Base-by-base conservation (phyloP, 345 rosid species). In the Citrus hindsii region DNA sequence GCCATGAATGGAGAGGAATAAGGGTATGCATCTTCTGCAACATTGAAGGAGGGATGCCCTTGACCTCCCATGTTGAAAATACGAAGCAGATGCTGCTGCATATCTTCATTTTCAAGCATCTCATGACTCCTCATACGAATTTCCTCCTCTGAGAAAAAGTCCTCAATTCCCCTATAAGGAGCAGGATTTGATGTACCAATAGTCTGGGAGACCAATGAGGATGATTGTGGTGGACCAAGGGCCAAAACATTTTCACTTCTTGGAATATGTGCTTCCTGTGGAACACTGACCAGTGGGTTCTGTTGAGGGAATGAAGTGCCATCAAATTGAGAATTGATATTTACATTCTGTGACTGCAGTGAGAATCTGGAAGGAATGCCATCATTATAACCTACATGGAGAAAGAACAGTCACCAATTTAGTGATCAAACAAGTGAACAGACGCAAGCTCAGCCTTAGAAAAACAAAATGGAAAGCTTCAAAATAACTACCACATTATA, bases 51-150 rank as follows among this genome's bases (percentile, higher is more conserved):
- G 53, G 83, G 75, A 27, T 85, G 89, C 25, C 78, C 88, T 13
- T 83, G 84, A 73, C 88, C 92, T 76, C 88, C 94, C 92, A 90
- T 89, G 82, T 86, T 94, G 80, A 93, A 87, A 69, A 93, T 76
- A 22, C 87, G 88, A 22, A 97, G 93, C 77, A 90, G 71, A 40
- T 94, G 98, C 83, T 94, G 98, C 83, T 92, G 98, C 99, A 96
- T 92, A 73, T 96, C 99, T 42, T 94, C 98, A 58, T 86, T 92
- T 81, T 93, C 97, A 0, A 94, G 98, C 92, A 94, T 90, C 80
- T 93, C 98, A 4, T 91, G 85, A 77, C 94, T 96, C 79, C 95
- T 86, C 70, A 86, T 76, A 19, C 94, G 91, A 22, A 94, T 94
- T 74, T 96, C 97, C 78, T 96, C 98, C 85, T 94, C 99, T 1